Evolutionary conservation across 1,139 yeast species (phyloP).

Genomic region (Yamadazyma trypodendri): DNA sequence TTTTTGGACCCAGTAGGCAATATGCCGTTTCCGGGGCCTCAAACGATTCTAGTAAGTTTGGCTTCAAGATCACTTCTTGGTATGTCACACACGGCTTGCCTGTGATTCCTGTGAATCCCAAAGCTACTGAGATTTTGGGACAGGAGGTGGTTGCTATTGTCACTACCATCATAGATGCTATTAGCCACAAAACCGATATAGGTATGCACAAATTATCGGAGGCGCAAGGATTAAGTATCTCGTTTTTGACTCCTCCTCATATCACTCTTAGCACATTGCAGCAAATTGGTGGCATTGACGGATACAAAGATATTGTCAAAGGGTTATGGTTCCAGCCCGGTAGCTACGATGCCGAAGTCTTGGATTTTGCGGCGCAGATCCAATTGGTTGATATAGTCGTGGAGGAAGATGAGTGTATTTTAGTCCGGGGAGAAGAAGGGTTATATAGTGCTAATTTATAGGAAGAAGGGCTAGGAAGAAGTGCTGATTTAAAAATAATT

Average conservation of each 20-base stretch:
- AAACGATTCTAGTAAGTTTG: slow-evolving; percentile 62
- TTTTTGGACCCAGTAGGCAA: slow-evolving; percentile 51
- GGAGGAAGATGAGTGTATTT: slow-evolving; percentile 64
- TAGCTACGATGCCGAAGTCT: slow-evolving; percentile 56
- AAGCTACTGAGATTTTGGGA: slow-evolving; percentile 45
- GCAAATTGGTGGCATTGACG: slow-evolving; percentile 33
- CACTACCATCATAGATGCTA: slow-evolving; percentile 29
- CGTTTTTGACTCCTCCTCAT: slow-evolving; percentile 74
- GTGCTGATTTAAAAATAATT: too few species aligned
- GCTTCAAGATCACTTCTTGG: slow-evolving; percentile 71
- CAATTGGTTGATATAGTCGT: slow-evolving; percentile 48
- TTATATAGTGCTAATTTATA: slow-evolving; percentile 32
- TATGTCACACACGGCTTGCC: slow-evolving; percentile 57
- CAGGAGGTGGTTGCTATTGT: slow-evolving; percentile 39
- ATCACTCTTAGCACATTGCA: slow-evolving; percentile 51
- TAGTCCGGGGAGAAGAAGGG: slow-evolving; percentile 67
- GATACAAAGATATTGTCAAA: slow-evolving; percentile 38
- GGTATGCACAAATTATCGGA: slow-evolving; percentile 25
- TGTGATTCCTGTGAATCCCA: slow-evolving; percentile 68
- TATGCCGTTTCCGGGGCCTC: slow-evolving; percentile 80
- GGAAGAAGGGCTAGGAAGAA: neutral
- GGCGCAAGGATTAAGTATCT: slow-evolving; percentile 49
- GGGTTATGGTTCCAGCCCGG: slow-evolving; percentile 88
- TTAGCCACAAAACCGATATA: slow-evolving; percentile 23
- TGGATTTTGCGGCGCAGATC: slow-evolving; percentile 37